Base-by-base conservation (phyloP, 2,329 filamentous ascomycete genomes). In the Beauveria caledonica region DNA sequence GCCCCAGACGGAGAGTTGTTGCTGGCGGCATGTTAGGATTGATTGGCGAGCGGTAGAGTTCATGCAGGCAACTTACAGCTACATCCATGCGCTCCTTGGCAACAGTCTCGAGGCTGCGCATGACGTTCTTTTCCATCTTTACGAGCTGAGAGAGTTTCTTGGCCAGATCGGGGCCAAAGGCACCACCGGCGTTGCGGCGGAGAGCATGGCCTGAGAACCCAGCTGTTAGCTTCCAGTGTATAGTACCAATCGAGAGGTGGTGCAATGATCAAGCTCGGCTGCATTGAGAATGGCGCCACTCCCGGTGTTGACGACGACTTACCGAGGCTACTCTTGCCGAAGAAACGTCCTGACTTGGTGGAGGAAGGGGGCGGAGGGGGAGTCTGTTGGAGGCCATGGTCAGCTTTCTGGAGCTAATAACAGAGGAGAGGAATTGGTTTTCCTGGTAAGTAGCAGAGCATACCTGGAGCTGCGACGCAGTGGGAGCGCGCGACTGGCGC, bases 111-210 rank as follows among this genome's bases (percentile, higher is more conserved):
- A 97, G 87, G 74, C 92, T 97, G 75, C 94, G 91, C 94, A 99
- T 99, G 61, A 97, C 90, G 73, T 99, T 97, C 86, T 99, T 99
- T 80, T 99, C 94, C 94, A 99, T 99, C 85, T 99, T 99, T 65
- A 99, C 94, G 58, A 99, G 85, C 79, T 96, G 90, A 45, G 92
- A 91, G 64, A 99, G 87, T 84, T 99, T 99, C 84, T 96, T 97
- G 62, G 94, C 89, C 62, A 99, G 86, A 70, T 99, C 94, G 61
- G 92, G 84, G 64, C 85, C 84, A 66, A 91, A 92, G 68, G 88
- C 87, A 66, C 89, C 89, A 64, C 89, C 88, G 48, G 87, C 83
- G 71, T 88, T 87, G 71, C 86, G 83, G 68, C 89, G 84, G 72
- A 92, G 84, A 63, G 83, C 82, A 83, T 87, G 85, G 64, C 83